Evolutionary conservation across 345 rosid species (phyloP).

Genomic region (Schrenkiella parvula): DNA sequence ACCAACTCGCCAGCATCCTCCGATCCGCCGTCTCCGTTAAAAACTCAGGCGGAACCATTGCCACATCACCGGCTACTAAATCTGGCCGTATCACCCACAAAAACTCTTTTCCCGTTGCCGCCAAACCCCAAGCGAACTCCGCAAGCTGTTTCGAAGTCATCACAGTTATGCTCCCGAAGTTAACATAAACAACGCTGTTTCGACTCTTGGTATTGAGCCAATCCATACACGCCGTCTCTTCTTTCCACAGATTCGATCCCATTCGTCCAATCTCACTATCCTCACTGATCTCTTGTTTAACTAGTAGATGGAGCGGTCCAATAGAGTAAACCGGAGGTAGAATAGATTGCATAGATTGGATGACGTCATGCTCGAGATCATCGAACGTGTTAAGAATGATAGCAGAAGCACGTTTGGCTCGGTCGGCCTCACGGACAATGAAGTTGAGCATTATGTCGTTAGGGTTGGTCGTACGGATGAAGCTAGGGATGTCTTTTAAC

Average conservation of each 20-base stretch:
- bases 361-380: conserved; percentile 28
- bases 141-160: conserved; percentile 25
- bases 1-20: conserved; percentile 46
- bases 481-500: conserved; percentile 38
- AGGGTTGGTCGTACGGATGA: conserved; percentile 32
- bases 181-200: conserved; percentile 25
- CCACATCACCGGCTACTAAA: conserved; percentile 40
- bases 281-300: not conserved
- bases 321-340: conserved; percentile 32
- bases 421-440: not conserved
- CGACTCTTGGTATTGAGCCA: conserved; percentile 30
- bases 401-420: conserved; percentile 27
- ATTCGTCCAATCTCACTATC: not conserved
- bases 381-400: conserved; percentile 40
- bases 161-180: conserved; percentile 25
- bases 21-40: conserved; percentile 35
- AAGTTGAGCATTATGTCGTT: conserved; percentile 34
- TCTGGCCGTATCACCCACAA: conserved; percentile 59
- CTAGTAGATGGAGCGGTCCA: conserved; percentile 21
- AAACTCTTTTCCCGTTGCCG: conserved; percentile 46
- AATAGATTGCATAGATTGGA: conserved; percentile 13
- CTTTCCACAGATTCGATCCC: conserved; percentile 31
- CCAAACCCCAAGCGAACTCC: conserved; percentile 56
- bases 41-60: conserved; percentile 42
- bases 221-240: conserved; percentile 23